phyloP scores from a whole-genome alignment of 345 rosid genomes.

The Camelina sativa region DNA sequence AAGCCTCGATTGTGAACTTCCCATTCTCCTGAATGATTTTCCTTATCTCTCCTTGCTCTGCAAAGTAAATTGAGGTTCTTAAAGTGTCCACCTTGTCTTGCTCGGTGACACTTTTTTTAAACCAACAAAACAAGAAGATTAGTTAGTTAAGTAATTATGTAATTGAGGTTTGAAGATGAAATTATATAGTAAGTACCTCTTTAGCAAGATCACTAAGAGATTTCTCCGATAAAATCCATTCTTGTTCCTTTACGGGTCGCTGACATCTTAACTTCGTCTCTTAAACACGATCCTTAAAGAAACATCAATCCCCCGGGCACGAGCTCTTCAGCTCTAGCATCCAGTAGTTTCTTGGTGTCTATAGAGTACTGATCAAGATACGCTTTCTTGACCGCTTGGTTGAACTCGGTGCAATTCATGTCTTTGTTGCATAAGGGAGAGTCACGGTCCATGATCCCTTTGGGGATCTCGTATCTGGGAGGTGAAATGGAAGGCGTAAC shows the following conservation, averaged over 20 bases:
- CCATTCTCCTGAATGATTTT: neutral
- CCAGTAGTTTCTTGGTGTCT: too few species aligned
- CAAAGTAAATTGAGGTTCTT: slow-evolving; percentile 14
- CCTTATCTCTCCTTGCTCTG: slow-evolving; percentile 1
- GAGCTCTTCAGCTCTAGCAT: too few species aligned
- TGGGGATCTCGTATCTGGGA: too few species aligned
- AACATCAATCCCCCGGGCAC: too few species aligned
- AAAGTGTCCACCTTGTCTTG: slow-evolving; percentile 19
- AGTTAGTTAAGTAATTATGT: neutral
- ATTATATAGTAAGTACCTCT: slow-evolving; percentile 13
- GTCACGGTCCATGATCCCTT: neutral
- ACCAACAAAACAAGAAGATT: neutral
- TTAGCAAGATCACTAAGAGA: slow-evolving; percentile 43
- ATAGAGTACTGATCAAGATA: slow-evolving; percentile 41
- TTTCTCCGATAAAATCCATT: slow-evolving; percentile 19
- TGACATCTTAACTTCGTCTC: slow-evolving; percentile 17
- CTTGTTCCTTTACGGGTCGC: slow-evolving; percentile 23
- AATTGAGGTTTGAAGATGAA: neutral
- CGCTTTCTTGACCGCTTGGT: slow-evolving; percentile 37
- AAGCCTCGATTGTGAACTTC: too few species aligned
- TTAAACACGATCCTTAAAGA: too few species aligned
- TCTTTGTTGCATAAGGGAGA: slow-evolving; percentile 18
- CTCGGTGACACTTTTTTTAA: slow-evolving; percentile 1
- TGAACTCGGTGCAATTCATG: slow-evolving; percentile 44
- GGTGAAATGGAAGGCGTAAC: too few species aligned